Conservation (phyloP, 2,329 filamentous ascomycete genomes). For the Alternaria angustiovoidea region DNA sequence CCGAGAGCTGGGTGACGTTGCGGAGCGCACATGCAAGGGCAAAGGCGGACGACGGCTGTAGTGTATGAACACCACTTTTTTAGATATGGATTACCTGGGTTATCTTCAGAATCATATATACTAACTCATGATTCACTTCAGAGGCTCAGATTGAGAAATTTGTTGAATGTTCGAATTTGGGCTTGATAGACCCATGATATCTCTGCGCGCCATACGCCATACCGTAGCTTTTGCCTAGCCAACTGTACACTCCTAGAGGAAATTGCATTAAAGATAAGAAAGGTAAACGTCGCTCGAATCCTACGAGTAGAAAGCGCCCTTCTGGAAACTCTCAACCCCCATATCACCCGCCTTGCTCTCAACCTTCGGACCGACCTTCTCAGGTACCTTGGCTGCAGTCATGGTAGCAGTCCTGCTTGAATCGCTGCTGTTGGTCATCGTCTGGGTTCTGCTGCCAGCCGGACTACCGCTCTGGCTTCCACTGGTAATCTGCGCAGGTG, state of each 20-base stretch:
- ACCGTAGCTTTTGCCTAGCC: slow-evolving; percentile 37
- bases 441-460: slow-evolving; percentile 61
- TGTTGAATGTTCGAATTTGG: neutral
- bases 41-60: neutral
- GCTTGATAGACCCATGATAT: slow-evolving; percentile 18
- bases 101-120: neutral
- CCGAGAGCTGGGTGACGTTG: slow-evolving; percentile 6
- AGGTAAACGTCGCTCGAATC: slow-evolving; percentile 8
- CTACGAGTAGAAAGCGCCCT: slow-evolving; percentile 72
- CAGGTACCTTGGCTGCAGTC: slow-evolving; percentile 54
- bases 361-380: slow-evolving; percentile 56
- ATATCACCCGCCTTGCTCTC: slow-evolving; percentile 70
- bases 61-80: neutral
- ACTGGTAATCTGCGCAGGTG: slow-evolving; percentile 57
- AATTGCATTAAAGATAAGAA: slow-evolving; percentile 7
- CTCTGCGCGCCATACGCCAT: slow-evolving; percentile 21
- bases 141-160: neutral
- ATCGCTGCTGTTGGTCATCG: slow-evolving; percentile 60
- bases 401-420: slow-evolving; percentile 55
- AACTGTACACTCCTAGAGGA: slow-evolving; percentile 16
- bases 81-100: neutral
- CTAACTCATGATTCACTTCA: neutral
- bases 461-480: slow-evolving; percentile 52
- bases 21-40: slow-evolving; percentile 2
- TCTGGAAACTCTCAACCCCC: slow-evolving; percentile 74